A percentile compares a stretch with the other conserved stretches of the same genome.
phyloP scores from a whole-genome alignment of 352 stramenopile genomes.

The Labyrinthula sp. region DNA sequence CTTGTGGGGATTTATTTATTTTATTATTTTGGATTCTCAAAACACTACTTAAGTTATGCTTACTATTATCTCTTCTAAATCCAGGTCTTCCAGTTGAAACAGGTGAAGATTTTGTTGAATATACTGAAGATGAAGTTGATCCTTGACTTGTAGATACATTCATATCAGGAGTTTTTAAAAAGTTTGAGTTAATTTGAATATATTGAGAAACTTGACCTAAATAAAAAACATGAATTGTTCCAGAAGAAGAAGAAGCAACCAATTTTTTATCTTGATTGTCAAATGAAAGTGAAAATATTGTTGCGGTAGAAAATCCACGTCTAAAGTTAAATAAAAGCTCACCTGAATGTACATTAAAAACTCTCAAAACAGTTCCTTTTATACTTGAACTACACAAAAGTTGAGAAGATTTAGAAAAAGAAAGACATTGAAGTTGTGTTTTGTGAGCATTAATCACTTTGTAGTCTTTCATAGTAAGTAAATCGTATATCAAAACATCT shows the following conservation, averaged over 20 bases:
- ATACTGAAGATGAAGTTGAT: too few species aligned
- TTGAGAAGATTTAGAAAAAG: conserved; percentile 57
- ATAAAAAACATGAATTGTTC: conserved; percentile 37
- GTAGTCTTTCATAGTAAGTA: conserved; percentile 63
- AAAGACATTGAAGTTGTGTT: conserved; percentile 55
- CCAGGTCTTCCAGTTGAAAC: too few species aligned
- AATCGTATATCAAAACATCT: conserved; percentile 69
- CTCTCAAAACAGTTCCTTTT: conserved; percentile 44
- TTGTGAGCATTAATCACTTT: conserved; percentile 66
- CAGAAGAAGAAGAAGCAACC: conserved; percentile 32
- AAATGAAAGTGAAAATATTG: conserved; percentile 37
- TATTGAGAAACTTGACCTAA: conserved; percentile 9
- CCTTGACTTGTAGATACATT: too few species aligned
- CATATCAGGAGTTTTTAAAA: too few species aligned
- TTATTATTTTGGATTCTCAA: too few species aligned
- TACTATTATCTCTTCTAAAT: too few species aligned
- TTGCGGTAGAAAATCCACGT: conserved; percentile 21
- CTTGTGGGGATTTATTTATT: too few species aligned
- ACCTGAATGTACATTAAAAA: conserved; percentile 34
- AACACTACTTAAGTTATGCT: too few species aligned
- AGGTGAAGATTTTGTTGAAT: too few species aligned
- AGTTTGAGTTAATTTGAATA: too few species aligned
- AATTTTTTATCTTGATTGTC: conserved; percentile 32
- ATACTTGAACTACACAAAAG: conserved; percentile 64
- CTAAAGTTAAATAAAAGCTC: conserved; percentile 29